Percentiles rank a stretch among this genome's conserved stretches.
phyloP scores from a whole-genome alignment of 225 moss, liverwort and hornwort species.

The Takakia lepidozioides region DNA sequence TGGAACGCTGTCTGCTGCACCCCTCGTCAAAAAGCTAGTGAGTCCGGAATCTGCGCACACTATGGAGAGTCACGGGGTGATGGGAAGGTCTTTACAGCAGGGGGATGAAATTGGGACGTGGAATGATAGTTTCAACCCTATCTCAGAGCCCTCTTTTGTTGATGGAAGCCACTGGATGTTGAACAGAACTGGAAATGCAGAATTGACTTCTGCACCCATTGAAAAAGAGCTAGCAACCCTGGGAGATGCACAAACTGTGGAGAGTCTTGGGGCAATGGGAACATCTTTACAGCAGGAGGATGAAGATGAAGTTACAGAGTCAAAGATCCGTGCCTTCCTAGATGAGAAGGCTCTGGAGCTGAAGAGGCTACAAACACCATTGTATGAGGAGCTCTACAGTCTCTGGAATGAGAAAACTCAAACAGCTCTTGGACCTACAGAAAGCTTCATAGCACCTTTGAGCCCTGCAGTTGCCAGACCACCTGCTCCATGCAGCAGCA shows the following conservation, averaged over 20 bases:
- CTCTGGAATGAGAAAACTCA: slow-evolving; percentile 18
- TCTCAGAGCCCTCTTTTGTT: slow-evolving; percentile 28
- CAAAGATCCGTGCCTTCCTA: slow-evolving; percentile 42
- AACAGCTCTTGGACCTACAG: slow-evolving; percentile 23
- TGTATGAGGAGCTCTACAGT: slow-evolving; percentile 25
- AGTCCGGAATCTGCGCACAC: slow-evolving; percentile 3
- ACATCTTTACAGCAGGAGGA: slow-evolving; percentile 15
- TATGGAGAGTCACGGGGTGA: slow-evolving; percentile 8
- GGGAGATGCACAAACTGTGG: slow-evolving; percentile 3
- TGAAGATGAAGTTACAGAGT: slow-evolving; percentile 45
- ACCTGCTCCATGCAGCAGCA: slow-evolving; percentile 15
- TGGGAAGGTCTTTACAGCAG: slow-evolving; percentile 1
- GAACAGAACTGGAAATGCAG: background rate
- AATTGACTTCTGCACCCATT: background rate
- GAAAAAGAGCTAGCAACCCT: slow-evolving; percentile 4
- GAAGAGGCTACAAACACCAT: slow-evolving; percentile 38
- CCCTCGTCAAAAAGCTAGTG: background rate
- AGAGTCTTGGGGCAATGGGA: slow-evolving; percentile 9
- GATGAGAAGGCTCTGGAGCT: slow-evolving; percentile 49
- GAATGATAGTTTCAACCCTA: slow-evolving; percentile 34
- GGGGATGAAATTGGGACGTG: no score
- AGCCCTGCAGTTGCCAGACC: slow-evolving; percentile 33
- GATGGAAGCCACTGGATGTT: slow-evolving; percentile 8
- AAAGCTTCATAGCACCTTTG: slow-evolving; percentile 42
- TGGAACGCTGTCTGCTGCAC: background rate